A percentile compares a stretch with the other conserved stretches of the same genome.
These are phyloP conservation scores for Sporothrix luriei DNA, from an alignment of 2,329 filamentous ascomycete species.

Conservation along the genomic window DNA sequence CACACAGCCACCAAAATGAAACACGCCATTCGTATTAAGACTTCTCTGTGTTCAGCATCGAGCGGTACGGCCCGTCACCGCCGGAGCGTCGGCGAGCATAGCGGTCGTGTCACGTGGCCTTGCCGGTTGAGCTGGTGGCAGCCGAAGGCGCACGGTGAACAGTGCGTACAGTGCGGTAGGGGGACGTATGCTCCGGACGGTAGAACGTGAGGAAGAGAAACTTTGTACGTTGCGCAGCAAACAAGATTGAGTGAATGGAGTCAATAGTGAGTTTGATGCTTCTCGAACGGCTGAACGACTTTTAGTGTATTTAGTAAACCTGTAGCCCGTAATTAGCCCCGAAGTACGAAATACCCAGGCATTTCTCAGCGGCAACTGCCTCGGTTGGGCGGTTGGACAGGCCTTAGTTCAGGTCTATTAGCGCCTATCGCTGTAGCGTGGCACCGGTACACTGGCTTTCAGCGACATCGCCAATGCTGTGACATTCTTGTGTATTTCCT, in stretches of 20 bases:
- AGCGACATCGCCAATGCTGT: background rate
- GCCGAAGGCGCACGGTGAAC: slow-evolving; percentile 12
- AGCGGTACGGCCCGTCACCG: slow-evolving; percentile 39
- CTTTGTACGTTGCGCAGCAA: too few species aligned
- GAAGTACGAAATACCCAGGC: too few species aligned
- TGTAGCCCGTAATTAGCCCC: too few species aligned
- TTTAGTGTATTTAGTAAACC: too few species aligned
- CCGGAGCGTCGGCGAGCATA: slow-evolving; percentile 53
- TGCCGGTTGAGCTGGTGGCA: slow-evolving; percentile 36
- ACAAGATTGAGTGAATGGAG: too few species aligned
- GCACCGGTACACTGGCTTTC: background rate
- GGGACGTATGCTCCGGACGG: background rate
- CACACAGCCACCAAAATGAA: background rate
- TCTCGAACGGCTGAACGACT: too few species aligned
- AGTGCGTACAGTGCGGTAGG: background rate
- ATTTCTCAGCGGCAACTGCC: too few species aligned
- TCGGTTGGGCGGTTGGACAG: background rate
- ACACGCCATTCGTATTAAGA: slow-evolving; percentile 43
- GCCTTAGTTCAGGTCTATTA: background rate
- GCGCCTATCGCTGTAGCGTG: slow-evolving; percentile 12
- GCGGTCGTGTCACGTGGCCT: slow-evolving; percentile 40
- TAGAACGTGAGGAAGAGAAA: background rate
- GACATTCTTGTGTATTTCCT: background rate
- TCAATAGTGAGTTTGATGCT: too few species aligned
- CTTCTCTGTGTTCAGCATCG: slow-evolving; percentile 41